Evolutionary conservation across 2,329 filamentous ascomycete species (phyloP).

Genomic region (Ceratocystis alfenasii): DNA sequence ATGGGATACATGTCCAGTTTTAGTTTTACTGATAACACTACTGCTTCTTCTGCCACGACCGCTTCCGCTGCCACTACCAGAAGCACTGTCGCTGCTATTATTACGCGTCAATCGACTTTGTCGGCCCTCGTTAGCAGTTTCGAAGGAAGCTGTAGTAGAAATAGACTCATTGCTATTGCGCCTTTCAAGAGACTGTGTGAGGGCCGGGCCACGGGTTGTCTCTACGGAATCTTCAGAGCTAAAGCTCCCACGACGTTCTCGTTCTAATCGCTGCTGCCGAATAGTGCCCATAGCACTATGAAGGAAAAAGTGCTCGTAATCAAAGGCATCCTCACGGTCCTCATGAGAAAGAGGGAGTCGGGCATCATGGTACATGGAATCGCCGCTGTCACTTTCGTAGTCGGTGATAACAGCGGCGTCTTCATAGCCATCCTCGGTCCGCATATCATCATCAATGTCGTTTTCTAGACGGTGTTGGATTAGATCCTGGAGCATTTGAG

Average conservation of each 20-base stretch:
- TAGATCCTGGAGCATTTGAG: conserved; percentile 12
- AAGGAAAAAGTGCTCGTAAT: conserved; percentile 91
- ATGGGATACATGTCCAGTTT: conserved; percentile 19
- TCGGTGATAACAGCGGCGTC: conserved; percentile 31
- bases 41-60: conserved; percentile 16
- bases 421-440: conserved; percentile 31
- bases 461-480: conserved; percentile 24
- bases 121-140: conserved; percentile 43
- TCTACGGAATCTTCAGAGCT: conserved; percentile 50
- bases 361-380: conserved; percentile 52
- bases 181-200: conserved; percentile 29
- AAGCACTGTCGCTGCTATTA: conserved; percentile 23
- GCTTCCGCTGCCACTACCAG: conserved; percentile 10
- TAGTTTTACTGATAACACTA: not conserved
- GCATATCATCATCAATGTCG: conserved; percentile 32
- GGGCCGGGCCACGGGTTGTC: conserved; percentile 43
- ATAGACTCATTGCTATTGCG: conserved; percentile 38
- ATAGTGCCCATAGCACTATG: conserved; percentile 82
- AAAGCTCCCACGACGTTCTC: conserved; percentile 39
- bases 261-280: conserved; percentile 39
- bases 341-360: conserved; percentile 64
- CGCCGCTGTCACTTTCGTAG: conserved; percentile 50
- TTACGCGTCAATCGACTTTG: conserved; percentile 32
- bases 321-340: conserved; percentile 87
- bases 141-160: conserved; percentile 44